Evolutionary conservation across 2,329 filamentous ascomycete species (phyloP).

Genomic region (Monosporascus sp.): DNA sequence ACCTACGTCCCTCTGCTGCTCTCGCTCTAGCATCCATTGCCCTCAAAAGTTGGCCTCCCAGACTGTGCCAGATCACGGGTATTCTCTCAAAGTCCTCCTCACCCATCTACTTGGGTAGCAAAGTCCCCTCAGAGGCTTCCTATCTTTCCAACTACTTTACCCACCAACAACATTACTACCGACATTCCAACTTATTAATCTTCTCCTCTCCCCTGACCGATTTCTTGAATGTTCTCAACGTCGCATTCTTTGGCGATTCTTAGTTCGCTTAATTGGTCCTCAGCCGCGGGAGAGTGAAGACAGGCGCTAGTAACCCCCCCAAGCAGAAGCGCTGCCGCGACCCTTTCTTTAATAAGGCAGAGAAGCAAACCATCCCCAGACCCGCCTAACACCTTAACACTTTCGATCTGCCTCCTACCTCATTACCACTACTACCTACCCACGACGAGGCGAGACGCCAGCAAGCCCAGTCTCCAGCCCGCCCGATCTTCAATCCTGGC

Average conservation of each 20-base stretch:
- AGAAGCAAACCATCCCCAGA: conserved; percentile 7
- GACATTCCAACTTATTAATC: not conserved
- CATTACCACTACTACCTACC: not conserved
- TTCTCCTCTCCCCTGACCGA: not conserved
- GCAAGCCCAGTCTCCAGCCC: not conserved
- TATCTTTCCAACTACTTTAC: not conserved
- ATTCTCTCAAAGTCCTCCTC: not conserved
- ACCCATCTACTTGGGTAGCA: not conserved
- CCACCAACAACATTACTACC: not conserved
- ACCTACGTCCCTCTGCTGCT: not conserved
- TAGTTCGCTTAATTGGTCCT: conserved; percentile 18
- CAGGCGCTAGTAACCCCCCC: conserved; percentile 8
- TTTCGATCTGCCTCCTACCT: not conserved
- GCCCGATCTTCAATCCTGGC: not conserved
- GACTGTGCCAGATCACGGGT: not conserved
- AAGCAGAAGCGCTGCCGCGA: conserved; percentile 4
- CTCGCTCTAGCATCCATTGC: not conserved
- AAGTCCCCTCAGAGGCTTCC: not conserved
- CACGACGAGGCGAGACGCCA: not conserved
- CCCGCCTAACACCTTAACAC: conserved; percentile 11
- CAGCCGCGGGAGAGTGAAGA: conserved; percentile 12
- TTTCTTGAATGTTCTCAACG: conserved; percentile 21
- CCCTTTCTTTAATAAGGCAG: not conserved
- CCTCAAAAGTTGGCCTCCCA: not conserved
- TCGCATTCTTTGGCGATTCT: conserved; percentile 18